Evolutionary conservation across 2,329 filamentous ascomycete species (phyloP).

Genomic region (Microdochium nivale): DNA sequence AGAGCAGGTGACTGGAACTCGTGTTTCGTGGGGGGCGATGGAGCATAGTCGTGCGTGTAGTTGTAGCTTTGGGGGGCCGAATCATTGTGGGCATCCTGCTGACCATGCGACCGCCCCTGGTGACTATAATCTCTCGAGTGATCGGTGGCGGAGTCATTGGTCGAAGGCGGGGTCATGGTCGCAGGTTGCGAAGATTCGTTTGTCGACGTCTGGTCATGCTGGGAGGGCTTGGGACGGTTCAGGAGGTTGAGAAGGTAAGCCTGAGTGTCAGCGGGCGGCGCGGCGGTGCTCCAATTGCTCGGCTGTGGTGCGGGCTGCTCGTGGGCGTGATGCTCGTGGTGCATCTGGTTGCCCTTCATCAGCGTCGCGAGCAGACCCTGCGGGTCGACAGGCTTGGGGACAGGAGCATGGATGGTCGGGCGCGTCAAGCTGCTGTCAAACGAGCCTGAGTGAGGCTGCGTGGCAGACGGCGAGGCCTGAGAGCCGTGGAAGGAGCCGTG

Average conservation of each 20-base stretch:
- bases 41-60: conserved; percentile 7
- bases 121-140: conserved; percentile 14
- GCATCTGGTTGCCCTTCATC: conserved; percentile 44
- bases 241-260: conserved; percentile 80
- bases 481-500: conserved; percentile 18
- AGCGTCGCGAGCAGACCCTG: conserved; percentile 50
- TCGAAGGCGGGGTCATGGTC: conserved; percentile 36
- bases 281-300: conserved; percentile 33
- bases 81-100: neutral
- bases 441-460: conserved; percentile 10
- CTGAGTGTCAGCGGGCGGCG: conserved; percentile 62
- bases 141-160: conserved; percentile 20
- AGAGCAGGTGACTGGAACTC: conserved; percentile 18
- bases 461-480: conserved; percentile 14
- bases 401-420: conserved; percentile 45
- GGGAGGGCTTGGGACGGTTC: conserved; percentile 64
- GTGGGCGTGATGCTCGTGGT: conserved; percentile 33
- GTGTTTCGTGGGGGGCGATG: conserved; percentile 16
- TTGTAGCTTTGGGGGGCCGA: neutral
- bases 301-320: conserved; percentile 19
- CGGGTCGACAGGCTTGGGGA: conserved; percentile 46
- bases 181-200: conserved; percentile 32
- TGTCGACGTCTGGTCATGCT: conserved; percentile 38
- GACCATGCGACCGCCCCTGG: neutral
- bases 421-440: conserved; percentile 12